Evolutionary conservation across 2,329 filamentous ascomycete species (phyloP), one percentile per base, ranked within the genome.

Genomic region (Paracamarosporium sp.): DNA sequence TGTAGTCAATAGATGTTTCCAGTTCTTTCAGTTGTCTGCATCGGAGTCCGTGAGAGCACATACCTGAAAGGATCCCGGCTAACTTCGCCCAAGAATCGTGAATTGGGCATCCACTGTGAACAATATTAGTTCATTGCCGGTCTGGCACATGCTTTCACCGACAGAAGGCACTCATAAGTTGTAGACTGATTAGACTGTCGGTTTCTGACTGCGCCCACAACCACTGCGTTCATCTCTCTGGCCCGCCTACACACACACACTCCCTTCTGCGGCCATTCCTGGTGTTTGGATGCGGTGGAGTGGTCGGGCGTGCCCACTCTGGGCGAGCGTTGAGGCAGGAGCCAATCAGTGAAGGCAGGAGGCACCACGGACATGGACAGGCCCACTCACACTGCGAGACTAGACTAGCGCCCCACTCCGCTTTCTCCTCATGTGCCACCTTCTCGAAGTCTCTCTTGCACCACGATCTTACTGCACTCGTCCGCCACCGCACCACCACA

Each of bases 1-100:
- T 50, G 55, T 57, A 57, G 50, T 44, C 22, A 53, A 54, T 57
- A 57, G 55, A 53, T 53, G 4, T 50, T 38, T 17, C n/a, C 13
- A 31, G n/a, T 5, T 30, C 15, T 24, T 43, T 5, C 38, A 24
- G n/a, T n/a, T n/a, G n/a, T n/a, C n/a, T n/a, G n/a, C n/a, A n/a
- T n/a, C n/a, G n/a, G n/a, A n/a, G 13, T 11, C 9, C 30, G 13
- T 6, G 30, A 31, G 3, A 13, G 9, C 30, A 11, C 30, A 2
- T 11, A 31, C 13, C 13, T 31, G 12, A 20, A 38, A 4, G 17
- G 7, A n/a, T 38, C 7, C 35, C 35, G 35, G 35, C 35, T 20
- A 38, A 38, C 4, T 15, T 38, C 35, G 35, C 35, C 35, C 35
- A 13, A 31, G 31, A 5, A 35, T 35, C 31, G 31, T 35, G 9